Evolutionary conservation across 805 yeast genomes (phyloP).

Genomic region (Candida methanosorbosa): DNA sequence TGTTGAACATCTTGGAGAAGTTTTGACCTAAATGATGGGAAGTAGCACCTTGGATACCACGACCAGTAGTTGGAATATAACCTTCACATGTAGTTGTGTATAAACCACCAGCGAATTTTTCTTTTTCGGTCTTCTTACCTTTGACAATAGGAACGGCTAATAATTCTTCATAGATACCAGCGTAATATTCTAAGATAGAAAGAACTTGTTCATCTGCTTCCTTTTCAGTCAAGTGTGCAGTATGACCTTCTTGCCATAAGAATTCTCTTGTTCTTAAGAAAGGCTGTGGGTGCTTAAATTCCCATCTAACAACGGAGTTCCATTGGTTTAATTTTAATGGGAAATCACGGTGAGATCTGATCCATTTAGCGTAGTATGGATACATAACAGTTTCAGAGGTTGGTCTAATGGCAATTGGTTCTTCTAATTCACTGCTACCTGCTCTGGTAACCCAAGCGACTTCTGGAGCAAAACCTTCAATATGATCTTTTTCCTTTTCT

Average conservation of each 20-base stretch:
- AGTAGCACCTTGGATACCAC: constrained; percentile 99
- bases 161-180: constrained; percentile 77
- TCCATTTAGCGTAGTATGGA: constrained; percentile 99
- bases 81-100: constrained; percentile 97
- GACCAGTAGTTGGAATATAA: constrained; percentile 94
- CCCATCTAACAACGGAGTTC: constrained; percentile 99
- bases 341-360: constrained; percentile 95
- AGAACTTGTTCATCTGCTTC: constrained; percentile 80
- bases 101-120: constrained; percentile 96
- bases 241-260: constrained; percentile 99
- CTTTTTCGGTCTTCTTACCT: constrained; percentile 95
- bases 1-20: constrained; percentile 97
- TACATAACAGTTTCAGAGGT: constrained; percentile 99
- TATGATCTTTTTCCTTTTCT: constrained; percentile 96
- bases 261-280: constrained; percentile 98
- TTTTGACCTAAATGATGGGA: constrained; percentile 97
- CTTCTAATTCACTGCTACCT: constrained; percentile 89
- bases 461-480: constrained; percentile 99
- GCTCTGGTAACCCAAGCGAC: constrained; percentile 99
- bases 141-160: constrained; percentile 96
- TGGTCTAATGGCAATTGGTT: constrained; percentile 98
- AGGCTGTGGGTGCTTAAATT: constrained; percentile 99
- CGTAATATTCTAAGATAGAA: constrained; percentile 80
- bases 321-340: constrained; percentile 96
- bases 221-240: constrained; percentile 82